Conservation (phyloP, 176 grass and related monocot species). For the Juncus effusus region DNA sequence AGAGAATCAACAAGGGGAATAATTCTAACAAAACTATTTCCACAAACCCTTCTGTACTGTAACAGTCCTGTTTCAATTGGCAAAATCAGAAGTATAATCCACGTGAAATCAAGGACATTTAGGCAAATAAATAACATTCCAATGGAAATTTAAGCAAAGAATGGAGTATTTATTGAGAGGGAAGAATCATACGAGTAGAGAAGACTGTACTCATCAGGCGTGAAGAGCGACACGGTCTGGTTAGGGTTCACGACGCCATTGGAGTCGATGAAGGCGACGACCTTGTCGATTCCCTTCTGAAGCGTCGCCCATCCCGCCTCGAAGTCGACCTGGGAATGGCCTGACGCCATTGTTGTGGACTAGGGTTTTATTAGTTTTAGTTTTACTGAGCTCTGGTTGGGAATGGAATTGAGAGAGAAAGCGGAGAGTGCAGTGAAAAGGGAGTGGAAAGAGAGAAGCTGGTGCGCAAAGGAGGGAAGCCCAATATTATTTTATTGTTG, state of each 20-base stretch:
- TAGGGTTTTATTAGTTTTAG: slow-evolving; percentile 1
- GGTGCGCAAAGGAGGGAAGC: too few species aligned
- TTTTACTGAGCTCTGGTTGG: not conserved
- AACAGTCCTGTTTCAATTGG: too few species aligned
- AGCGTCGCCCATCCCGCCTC: not conserved
- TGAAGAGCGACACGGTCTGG: not conserved
- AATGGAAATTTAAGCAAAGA: too few species aligned
- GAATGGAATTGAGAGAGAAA: too few species aligned
- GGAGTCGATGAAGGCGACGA: slow-evolving; percentile 1
- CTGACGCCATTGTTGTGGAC: not conserved
- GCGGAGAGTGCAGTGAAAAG: too few species aligned
- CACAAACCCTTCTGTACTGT: too few species aligned
- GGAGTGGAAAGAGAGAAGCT: too few species aligned
- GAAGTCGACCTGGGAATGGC: not conserved
- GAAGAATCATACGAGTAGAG: not conserved
- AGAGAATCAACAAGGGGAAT: not conserved
- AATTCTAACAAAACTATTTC: too few species aligned
- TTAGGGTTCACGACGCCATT: not conserved
- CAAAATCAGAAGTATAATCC: too few species aligned
- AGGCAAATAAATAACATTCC: too few species aligned
- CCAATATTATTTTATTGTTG: too few species aligned
- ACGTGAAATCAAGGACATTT: too few species aligned
- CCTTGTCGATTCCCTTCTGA: not conserved
- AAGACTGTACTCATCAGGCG: not conserved
- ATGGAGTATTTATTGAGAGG: not conserved